phyloP scores from a whole-genome alignment of 2,329 filamentous ascomycete genomes.

The Cyphellophora europaea region DNA sequence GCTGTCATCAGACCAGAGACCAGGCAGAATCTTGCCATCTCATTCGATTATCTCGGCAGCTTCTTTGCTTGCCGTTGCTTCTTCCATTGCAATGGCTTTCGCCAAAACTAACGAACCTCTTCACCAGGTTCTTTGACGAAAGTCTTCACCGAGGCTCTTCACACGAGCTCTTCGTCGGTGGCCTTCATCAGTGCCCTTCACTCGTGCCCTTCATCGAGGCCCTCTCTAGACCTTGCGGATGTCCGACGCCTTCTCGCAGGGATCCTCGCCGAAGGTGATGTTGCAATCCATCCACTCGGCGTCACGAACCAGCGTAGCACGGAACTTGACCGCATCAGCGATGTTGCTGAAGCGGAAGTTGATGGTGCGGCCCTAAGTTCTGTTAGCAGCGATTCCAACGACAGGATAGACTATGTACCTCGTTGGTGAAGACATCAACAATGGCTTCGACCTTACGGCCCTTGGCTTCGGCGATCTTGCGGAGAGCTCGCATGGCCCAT shows the following conservation, averaged over 20 bases:
- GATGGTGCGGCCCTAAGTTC: slow-evolving; percentile 30
- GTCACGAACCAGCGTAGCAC: slow-evolving; percentile 27
- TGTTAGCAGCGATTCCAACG: neutral
- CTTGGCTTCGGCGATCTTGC: slow-evolving; percentile 26
- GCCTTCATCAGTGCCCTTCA: no score
- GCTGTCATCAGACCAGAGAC: no score
- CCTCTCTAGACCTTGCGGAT: no score
- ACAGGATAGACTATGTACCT: slow-evolving; percentile 25
- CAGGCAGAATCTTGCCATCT: no score
- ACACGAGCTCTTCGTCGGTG: no score
- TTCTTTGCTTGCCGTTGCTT: no score
- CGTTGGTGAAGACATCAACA: slow-evolving; percentile 28
- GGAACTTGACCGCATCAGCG: slow-evolving; percentile 37
- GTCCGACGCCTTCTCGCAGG: slow-evolving; percentile 20
- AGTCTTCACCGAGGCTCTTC: no score
- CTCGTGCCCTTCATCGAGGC: no score
- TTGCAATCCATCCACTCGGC: slow-evolving; percentile 38
- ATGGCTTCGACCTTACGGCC: slow-evolving; percentile 35
- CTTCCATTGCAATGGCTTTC: no score
- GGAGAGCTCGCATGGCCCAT: slow-evolving; percentile 26
- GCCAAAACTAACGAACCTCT: no score
- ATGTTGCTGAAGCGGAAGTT: slow-evolving; percentile 40
- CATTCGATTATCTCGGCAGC: no score
- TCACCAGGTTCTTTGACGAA: no score
- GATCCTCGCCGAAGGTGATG: slow-evolving; percentile 33